Base-by-base conservation (phyloP, 1,284 basidiomycete genomes). In the Phlebopus sp. region DNA sequence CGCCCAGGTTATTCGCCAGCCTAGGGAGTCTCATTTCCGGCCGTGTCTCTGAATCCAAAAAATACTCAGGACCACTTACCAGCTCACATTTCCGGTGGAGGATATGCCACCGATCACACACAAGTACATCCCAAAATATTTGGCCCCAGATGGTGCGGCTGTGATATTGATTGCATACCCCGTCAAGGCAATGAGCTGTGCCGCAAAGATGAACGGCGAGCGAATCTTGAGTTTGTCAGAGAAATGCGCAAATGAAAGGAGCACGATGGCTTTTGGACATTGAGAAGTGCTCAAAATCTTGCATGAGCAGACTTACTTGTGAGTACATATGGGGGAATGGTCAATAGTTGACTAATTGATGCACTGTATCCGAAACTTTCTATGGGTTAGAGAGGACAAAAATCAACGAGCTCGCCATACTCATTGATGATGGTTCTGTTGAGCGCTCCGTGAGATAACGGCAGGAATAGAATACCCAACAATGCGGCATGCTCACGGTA, bases 41-140 rank as follows among this genome's bases (percentile, higher is more conserved):
- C 23, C 31, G 18, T n/a, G 8, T 23, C 34, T 2, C 17, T 4
- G 8, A 9, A 21, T 4, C 6, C 5, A n/a, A 29, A 23, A 29
- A 25, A 25, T 13, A 21, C 14, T 6, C 9, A 25, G 19, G 18
- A 23, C 11, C 11, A 46, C 45, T 35, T 14, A 41, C 45, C 37
- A 46, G 17, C 38, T 39, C 19, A 46, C 19, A 5, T 21, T 63
- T 17, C 79, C 80, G 4, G 83, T 82, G 58, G 83, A 77, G 3
- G 76, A 74, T 54, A 84, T 84, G 30, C 70, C 69, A 7, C 82
- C 83, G 0, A 72, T 69, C 15, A 82, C 81, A 48, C 73, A 73
- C 52, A 81, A 74, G 70, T 78, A 85, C 0, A 76, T 79, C 0
- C 81, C 82, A 51, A 84, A 82, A 59, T 84, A 84, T 61, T 84